Conservation (phyloP, 805 yeast genomes). For the Wickerhamiella australiensis region DNA sequence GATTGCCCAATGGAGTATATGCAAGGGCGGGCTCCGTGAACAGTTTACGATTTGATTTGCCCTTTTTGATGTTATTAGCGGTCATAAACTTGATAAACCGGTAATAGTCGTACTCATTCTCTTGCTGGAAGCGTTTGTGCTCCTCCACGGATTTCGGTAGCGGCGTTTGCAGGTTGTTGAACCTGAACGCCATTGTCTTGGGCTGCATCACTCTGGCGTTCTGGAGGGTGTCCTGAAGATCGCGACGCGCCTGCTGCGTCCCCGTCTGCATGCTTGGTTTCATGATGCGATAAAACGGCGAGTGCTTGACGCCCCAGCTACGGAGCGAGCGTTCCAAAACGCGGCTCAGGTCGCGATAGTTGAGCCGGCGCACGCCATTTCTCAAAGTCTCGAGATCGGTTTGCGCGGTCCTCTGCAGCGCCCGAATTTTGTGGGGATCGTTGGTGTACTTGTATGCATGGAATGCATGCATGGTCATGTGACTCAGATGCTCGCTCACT, state of each 20-base stretch:
- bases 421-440: constrained; percentile 12
- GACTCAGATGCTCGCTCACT: constrained; percentile 7
- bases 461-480: constrained; percentile 14
- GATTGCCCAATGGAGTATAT: constrained; percentile 12
- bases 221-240: background rate
- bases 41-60: constrained; percentile 20
- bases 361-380: constrained; percentile 11
- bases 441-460: constrained; percentile 19
- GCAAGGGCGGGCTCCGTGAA: constrained; percentile 6
- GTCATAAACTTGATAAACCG: constrained; percentile 14
- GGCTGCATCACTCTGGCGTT: background rate
- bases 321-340: constrained; percentile 17
- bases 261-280: constrained; percentile 3
- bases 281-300: constrained; percentile 15
- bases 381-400: constrained; percentile 13
- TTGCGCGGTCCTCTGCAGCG: constrained; percentile 14
- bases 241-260: background rate
- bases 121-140: constrained; percentile 8
- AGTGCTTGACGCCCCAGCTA: constrained; percentile 13
- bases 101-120: constrained; percentile 12
- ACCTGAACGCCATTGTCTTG: constrained; percentile 11
- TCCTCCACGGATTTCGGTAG: constrained; percentile 12
- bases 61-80: constrained; percentile 12
- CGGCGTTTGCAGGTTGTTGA: constrained; percentile 20
- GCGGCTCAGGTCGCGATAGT: constrained; percentile 11